Percentiles rank a stretch among this genome's conserved stretches.
Evolutionary conservation across 352 stramenopile genomes (phyloP).

Genomic region (Phytophthora sp.): DNA sequence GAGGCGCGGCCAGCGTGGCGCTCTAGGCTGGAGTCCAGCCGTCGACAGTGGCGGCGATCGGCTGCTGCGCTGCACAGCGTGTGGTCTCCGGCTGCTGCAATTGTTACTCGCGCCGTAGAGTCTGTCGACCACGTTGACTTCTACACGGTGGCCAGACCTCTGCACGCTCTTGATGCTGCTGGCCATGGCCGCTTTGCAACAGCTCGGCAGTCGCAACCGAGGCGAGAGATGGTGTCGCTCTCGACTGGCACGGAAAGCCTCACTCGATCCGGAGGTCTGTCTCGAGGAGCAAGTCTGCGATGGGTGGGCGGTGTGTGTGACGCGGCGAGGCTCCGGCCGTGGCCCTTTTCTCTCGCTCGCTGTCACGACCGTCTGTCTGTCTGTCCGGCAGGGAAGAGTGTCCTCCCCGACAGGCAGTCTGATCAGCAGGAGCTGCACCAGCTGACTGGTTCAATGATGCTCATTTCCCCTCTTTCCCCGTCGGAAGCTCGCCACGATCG

Average conservation of each 20-base stretch:
- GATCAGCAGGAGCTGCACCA: slow-evolving; percentile 43
- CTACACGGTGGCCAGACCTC: no score
- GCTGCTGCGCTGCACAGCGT: slow-evolving; percentile 9
- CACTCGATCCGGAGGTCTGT: slow-evolving; percentile 26
- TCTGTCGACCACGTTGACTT: no score
- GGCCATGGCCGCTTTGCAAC: neutral
- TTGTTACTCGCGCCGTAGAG: slow-evolving; percentile 10
- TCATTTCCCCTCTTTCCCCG: slow-evolving; percentile 48
- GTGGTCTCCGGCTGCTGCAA: slow-evolving; percentile 2
- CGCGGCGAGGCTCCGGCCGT: slow-evolving; percentile 24
- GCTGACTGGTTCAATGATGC: slow-evolving; percentile 43
- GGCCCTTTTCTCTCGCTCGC: slow-evolving; percentile 31
- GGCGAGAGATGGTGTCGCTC: slow-evolving; percentile 30
- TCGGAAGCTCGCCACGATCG: slow-evolving; percentile 27
- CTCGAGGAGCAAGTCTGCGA: slow-evolving; percentile 18
- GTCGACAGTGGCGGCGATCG: neutral
- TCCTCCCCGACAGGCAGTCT: slow-evolving; percentile 30
- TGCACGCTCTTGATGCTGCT: slow-evolving; percentile 4
- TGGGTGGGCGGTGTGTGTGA: slow-evolving; percentile 34
- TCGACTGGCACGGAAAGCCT: slow-evolving; percentile 22
- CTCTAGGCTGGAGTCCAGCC: no score
- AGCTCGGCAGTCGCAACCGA: slow-evolving; percentile 17
- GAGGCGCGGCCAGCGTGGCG: slow-evolving; percentile 21
- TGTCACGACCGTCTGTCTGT: slow-evolving; percentile 35
- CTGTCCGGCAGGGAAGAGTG: slow-evolving; percentile 28